Conservation (phyloP, 2,329 filamentous ascomycete genomes). For the Ophiostoma sp. region DNA sequence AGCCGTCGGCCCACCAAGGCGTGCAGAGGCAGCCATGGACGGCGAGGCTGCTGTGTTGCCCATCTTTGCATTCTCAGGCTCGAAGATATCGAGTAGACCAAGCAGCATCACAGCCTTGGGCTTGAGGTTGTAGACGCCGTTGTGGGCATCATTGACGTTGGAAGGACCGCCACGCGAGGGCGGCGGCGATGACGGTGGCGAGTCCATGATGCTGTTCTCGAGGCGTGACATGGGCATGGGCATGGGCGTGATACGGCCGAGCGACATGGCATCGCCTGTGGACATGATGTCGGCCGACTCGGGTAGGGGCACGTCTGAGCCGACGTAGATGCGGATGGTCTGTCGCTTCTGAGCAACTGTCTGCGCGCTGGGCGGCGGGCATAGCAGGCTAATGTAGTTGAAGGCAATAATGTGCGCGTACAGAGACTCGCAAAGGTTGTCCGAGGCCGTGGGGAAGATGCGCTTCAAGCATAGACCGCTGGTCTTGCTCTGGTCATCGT, state of each 20-base stretch:
- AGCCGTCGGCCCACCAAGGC: not conserved
- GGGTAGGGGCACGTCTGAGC: slow-evolving; percentile 18
- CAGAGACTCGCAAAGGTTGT: slow-evolving; percentile 53
- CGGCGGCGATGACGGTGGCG: slow-evolving; percentile 20
- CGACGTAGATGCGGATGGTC: slow-evolving; percentile 24
- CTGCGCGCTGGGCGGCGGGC: slow-evolving; percentile 22
- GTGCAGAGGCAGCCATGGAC: not conserved
- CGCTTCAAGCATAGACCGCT: slow-evolving; percentile 37
- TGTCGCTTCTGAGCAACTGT: slow-evolving; percentile 17
- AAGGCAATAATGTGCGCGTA: slow-evolving; percentile 56
- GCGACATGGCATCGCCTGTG: not conserved
- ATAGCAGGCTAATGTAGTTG: slow-evolving; percentile 48
- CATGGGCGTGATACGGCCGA: slow-evolving; percentile 1
- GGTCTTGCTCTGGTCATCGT: slow-evolving; percentile 9
- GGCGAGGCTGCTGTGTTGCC: not conserved
- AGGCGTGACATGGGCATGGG: slow-evolving; percentile 9
- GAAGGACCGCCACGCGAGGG: slow-evolving; percentile 11
- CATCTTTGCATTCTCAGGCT: slow-evolving; percentile 13
- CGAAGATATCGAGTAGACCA: slow-evolving; percentile 22
- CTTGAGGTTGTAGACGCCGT: slow-evolving; percentile 13
- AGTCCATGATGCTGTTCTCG: not conserved
- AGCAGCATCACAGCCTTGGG: slow-evolving; percentile 27
- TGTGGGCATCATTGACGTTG: slow-evolving; percentile 22
- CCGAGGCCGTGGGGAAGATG: slow-evolving; percentile 48
- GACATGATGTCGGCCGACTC: not conserved